Evolutionary conservation across 176 grass and related monocot species (phyloP).

Genomic region (Raddia guianensis): DNA sequence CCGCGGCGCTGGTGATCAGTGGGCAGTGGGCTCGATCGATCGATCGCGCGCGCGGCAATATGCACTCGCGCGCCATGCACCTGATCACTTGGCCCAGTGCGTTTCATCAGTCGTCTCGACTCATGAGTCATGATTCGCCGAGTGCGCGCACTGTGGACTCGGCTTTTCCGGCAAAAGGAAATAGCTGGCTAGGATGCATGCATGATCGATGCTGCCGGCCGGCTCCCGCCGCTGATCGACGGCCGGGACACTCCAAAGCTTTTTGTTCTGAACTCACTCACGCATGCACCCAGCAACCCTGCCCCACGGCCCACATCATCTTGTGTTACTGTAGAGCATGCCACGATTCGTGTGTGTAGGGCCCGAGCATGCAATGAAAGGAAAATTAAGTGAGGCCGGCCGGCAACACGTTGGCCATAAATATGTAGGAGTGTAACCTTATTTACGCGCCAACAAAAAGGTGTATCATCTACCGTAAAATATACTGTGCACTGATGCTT

Average conservation of each 20-base stretch:
- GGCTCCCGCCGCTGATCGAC: neutral
- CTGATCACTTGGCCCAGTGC: neutral
- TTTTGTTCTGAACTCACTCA: neutral
- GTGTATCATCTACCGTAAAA: no score
- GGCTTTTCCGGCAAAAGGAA: neutral
- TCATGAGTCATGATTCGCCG: neutral
- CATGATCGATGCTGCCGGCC: neutral
- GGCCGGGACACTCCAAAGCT: neutral
- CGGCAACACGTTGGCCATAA: no score
- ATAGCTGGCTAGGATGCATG: no score
- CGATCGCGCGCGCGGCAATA: neutral
- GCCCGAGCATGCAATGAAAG: neutral
- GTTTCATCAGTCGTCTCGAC: no score
- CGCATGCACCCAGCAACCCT: neutral
- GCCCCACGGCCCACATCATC: neutral
- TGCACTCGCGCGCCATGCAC: neutral
- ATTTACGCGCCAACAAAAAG: no score
- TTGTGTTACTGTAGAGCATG: neutral
- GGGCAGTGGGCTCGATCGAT: no score
- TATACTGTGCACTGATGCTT: no score
- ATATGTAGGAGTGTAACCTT: neutral
- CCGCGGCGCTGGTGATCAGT: no score
- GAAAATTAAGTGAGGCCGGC: neutral
- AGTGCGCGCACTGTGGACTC: conserved; percentile 16
- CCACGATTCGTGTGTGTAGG: conserved; percentile 1